Conservation (phyloP, 2,329 filamentous ascomycete species). For the Aspergillus ustus region DNA sequence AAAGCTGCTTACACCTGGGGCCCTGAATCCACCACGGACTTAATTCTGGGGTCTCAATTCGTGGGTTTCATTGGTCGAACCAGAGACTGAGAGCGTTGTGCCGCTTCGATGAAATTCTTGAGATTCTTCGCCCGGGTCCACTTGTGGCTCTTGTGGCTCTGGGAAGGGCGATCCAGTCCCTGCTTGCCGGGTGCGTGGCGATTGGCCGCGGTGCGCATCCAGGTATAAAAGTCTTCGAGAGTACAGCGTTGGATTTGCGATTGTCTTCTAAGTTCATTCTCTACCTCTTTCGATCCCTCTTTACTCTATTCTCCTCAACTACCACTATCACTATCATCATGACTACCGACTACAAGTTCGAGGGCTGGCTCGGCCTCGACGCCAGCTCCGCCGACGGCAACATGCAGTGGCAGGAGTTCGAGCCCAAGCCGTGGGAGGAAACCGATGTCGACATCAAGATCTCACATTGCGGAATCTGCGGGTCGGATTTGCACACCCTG, state of each 20-base stretch:
- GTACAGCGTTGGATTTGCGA: not conserved
- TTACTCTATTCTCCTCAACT: not conserved
- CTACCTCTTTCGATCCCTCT: not conserved
- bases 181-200: constrained; percentile 1
- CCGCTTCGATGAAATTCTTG: not conserved
- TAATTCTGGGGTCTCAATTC: not conserved
- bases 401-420: constrained; percentile 60
- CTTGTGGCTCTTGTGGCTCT: not conserved
- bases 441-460: constrained; percentile 68
- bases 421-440: constrained; percentile 69
- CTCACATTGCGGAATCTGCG: constrained; percentile 68
- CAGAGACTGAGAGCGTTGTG: not conserved
- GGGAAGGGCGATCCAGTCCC: not conserved
- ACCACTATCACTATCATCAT: not conserved
- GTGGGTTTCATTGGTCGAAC: not conserved
- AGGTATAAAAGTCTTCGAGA: not conserved
- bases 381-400: constrained; percentile 55
- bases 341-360: constrained; percentile 53
- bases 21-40: not conserved
- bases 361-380: constrained; percentile 62
- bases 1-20: not conserved
- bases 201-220: not conserved
- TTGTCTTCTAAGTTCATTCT: not conserved
- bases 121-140: not conserved
- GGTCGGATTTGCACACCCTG: constrained; percentile 63